Evolutionary conservation across 345 rosid genomes (phyloP).

Genomic region (Pseudoturritis turrita): DNA sequence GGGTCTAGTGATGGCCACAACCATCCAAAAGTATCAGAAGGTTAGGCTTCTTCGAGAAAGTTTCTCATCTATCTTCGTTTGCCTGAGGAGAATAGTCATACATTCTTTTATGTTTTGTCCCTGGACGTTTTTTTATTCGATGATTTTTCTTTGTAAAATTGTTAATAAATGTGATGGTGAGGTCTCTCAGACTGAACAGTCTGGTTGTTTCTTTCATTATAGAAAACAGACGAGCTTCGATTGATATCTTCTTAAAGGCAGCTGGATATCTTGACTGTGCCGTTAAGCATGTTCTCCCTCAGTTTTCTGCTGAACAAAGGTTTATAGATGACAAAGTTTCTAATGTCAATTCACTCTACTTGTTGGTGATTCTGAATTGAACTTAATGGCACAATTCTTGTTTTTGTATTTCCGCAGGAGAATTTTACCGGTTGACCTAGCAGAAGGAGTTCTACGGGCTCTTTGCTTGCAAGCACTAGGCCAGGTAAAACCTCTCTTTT

Average conservation of each 20-base stretch:
- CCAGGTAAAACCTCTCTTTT: slow-evolving; percentile 51
- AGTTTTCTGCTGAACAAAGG: slow-evolving; percentile 72
- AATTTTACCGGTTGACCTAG: slow-evolving; percentile 85
- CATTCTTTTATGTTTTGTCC: neutral
- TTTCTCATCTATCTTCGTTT: slow-evolving; percentile 5
- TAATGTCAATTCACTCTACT: neutral
- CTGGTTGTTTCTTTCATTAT: slow-evolving; percentile 7
- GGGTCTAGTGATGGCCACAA: slow-evolving; percentile 63
- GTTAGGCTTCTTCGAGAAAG: slow-evolving; percentile 37
- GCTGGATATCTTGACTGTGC: slow-evolving; percentile 98
- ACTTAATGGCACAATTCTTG: neutral
- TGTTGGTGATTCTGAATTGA: neutral
- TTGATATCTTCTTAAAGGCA: slow-evolving; percentile 95
- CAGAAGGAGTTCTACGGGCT: slow-evolving; percentile 88
- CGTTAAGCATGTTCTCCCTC: slow-evolving; percentile 84
- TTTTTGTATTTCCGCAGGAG: slow-evolving; percentile 48
- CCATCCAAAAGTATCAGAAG: slow-evolving; percentile 91
- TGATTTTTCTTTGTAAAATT: neutral
- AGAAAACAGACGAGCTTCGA: slow-evolving; percentile 83
- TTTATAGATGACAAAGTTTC: slow-evolving; percentile 28
- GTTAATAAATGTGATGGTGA: neutral
- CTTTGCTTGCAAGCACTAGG: slow-evolving; percentile 96
- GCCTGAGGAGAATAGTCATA: neutral
- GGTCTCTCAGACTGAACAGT: neutral
- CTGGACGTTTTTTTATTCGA: neutral